Base-by-base conservation (phyloP, 78 protist genomes). In the Dictyostelium citrinum region DNA sequence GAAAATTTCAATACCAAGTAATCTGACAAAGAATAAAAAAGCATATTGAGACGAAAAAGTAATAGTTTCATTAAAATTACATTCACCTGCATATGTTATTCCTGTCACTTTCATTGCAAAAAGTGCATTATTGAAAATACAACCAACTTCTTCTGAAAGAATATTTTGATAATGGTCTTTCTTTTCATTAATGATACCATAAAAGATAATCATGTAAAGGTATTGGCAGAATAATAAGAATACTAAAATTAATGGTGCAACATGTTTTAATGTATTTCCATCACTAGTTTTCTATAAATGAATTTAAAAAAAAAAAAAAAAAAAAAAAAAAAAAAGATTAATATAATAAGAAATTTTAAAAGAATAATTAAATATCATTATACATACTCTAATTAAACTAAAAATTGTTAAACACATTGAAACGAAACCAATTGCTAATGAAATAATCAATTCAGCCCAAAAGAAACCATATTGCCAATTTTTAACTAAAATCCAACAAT, bases 381-480 rank as follows among this genome's bases (percentile, higher is more conserved):
- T 24, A 61, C 72, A 27, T 64, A 64, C 72, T 27, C 39, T 70
- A 31, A 33, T 14, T 6, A 70, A 29, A 33, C 35, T 2, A 33
- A 14, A 70, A 33, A 70, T 33, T 33, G 77, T 31, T 70, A 70
- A 70, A 2, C 39, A 29, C 11, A 70, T 70, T 3, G 45, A 22
- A 33, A 70, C 39, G 41, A 70, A 70, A 33, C 81, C 84, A 31
- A 78, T 31, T 1, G 55, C 29, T 14, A 76, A 49, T 17, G 31
- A 20, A 17, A 88, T 3, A 64, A 64, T 55, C 17, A 88, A 12
- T 46, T 77, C 84, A 8, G 55, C 68, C 84, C 84, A 88, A 68
- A 88, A 88, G 31, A 88, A 78, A 5, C 29, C 64, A 67, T 29
- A 27, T 78, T 76, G 81, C 70, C 72, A 78, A 43, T 41, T 78